Percentiles rank a stretch among this genome's conserved stretches.
Conservation (phyloP, 441 rosid species). For the Pelargonium cotyledonis region DNA sequence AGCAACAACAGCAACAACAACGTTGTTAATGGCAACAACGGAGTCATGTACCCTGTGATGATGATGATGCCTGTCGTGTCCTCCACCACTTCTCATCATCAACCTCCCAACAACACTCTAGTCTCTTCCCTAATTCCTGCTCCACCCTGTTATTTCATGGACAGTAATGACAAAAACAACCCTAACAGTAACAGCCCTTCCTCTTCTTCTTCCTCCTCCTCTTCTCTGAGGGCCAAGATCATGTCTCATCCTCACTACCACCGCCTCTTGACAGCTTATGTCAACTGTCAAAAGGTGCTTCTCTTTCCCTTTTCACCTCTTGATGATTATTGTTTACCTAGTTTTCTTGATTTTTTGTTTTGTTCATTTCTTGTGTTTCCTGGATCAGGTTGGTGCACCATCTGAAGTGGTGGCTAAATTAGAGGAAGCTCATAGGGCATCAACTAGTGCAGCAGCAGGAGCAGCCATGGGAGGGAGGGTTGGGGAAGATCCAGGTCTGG, state of each 20-base stretch:
- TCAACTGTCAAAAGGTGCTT: conserved; percentile 84
- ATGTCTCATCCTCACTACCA: conserved; percentile 94
- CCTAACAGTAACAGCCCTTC: background rate
- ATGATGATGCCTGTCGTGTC: too few species aligned
- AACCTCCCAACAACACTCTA: background rate
- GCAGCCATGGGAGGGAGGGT: conserved; percentile 34
- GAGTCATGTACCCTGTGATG: too few species aligned
- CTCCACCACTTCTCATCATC: too few species aligned
- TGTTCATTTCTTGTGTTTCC: too few species aligned
- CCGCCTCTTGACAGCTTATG: conserved; percentile 80
- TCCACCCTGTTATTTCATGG: conserved; percentile 24
- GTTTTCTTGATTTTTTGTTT: background rate
- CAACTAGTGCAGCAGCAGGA: too few species aligned
- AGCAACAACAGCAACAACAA: too few species aligned
- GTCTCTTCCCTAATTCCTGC: background rate
- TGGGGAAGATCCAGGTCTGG: conserved; percentile 95
- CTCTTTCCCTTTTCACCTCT: too few species aligned
- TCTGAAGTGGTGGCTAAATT: conserved; percentile 74
- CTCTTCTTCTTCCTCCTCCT: too few species aligned
- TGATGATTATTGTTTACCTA: background rate
- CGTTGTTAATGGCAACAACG: too few species aligned
- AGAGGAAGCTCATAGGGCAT: conserved; percentile 67
- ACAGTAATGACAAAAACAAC: conserved; percentile 7
- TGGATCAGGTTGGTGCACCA: conserved; percentile 99
- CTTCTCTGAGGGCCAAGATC: conserved; percentile 81